Conservation (phyloP, 257 asterid species). For the Forsythia viridissima region DNA sequence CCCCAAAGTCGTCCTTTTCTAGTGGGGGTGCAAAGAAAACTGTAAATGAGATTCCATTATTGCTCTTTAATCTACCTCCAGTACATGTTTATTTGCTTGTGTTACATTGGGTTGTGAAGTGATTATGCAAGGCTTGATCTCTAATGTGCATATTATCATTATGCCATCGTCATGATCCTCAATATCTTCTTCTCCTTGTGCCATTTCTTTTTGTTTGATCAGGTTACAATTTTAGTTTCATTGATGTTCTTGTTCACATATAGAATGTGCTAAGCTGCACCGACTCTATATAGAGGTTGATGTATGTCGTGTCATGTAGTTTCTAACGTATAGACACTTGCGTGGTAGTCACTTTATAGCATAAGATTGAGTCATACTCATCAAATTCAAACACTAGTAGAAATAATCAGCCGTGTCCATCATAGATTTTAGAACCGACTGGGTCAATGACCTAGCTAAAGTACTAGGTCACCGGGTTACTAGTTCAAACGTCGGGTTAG, state of each 20-base stretch:
- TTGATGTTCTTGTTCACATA: neutral
- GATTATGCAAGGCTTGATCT: neutral
- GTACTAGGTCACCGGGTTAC: too few relatives aligned
- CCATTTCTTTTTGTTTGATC: neutral
- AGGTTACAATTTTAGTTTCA: constrained; percentile 11
- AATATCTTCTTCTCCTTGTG: neutral
- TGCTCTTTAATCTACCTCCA: too few relatives aligned
- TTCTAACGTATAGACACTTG: neutral
- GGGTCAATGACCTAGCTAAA: too few relatives aligned
- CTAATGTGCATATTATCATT: neutral
- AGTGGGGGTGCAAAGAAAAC: neutral
- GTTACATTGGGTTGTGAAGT: neutral
- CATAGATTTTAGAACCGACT: too few relatives aligned
- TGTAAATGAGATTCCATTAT: too few relatives aligned
- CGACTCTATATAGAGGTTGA: neutral
- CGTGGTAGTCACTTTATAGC: neutral
- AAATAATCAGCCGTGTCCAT: too few relatives aligned
- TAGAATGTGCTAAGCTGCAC: neutral
- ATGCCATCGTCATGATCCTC: neutral
- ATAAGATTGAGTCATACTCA: neutral
- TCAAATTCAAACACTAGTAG: neutral
- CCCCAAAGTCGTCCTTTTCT: neutral
- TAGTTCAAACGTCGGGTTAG: too few relatives aligned
- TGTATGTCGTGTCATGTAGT: neutral
- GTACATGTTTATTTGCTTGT: neutral